Evolutionary conservation across 345 rosid species (phyloP), one percentile per base, ranked within the genome.

Genomic region (Gossypium thurberi): DNA sequence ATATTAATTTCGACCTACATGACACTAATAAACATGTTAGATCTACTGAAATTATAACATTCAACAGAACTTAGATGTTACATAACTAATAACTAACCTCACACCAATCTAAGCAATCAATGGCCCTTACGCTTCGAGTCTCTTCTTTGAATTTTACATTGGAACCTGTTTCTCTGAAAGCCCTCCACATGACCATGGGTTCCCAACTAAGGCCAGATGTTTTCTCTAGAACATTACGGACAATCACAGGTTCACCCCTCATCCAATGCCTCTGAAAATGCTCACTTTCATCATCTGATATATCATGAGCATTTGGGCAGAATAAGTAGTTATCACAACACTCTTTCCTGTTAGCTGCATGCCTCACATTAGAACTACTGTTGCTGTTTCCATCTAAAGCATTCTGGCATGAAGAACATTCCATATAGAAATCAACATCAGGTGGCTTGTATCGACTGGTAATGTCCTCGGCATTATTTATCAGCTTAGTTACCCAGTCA

Each of bases 161-260:
- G 8, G 90, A 84, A 58, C 86, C 85, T 9, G 50, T 67, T 67
- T 67, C 71, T 66, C 70, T 72, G 33, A 87, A 78, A 28, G 88
- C 91, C 77, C 89, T 80, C 88, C 89, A 84, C 88, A 87, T 87
- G 65, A 87, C 91, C 89, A 87, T 87, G 17, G 91, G 91, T 50
- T 87, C 89, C 89, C 91, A 87, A 73, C 89, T 87, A 58, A 87
- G 81, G 69, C 91, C 87, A 53, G 83, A 78, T 13, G 86, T 72
- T 12, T 74, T 84, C 40, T 85, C 86, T 69, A 81, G 84, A 61
- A 81, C 85, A 74, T 80, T 81, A 60, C 82, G 77, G 43, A 84
- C 91, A 33, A 87, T 70, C 51, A 85, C 82, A 40, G 89, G 91
- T 75, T 87, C 91, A 43, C 87, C 91, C 56, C 79, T 82, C 83